These are phyloP conservation scores for Fusarium sp. DNA, from an alignment of 2,329 filamentous ascomycete genomes.

Conservation along the genomic window DNA sequence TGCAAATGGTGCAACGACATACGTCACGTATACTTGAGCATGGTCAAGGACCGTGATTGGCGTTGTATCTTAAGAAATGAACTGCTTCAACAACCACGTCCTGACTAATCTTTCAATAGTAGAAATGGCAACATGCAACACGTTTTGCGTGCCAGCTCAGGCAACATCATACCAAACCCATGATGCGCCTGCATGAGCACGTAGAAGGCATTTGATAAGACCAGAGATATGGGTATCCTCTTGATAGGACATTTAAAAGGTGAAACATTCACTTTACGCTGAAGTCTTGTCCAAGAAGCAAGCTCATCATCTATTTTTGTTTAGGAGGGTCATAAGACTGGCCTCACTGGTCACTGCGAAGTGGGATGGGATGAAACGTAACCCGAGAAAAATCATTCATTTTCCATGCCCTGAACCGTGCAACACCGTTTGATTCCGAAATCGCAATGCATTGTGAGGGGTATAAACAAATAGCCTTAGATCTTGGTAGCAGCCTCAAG, in stretches of 20 bases:
- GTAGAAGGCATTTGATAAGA: background rate
- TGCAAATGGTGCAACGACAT: background rate
- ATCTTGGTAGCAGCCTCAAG: constrained; percentile 97
- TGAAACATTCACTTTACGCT: constrained; percentile 9
- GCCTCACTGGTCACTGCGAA: constrained; percentile 44
- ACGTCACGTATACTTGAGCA: background rate
- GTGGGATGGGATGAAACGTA: constrained; percentile 44
- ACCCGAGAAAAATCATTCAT: constrained; percentile 53
- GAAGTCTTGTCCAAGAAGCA: constrained; percentile 39
- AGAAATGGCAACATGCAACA: background rate
- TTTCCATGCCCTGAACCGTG: constrained; percentile 55
- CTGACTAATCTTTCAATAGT: background rate
- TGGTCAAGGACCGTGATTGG: background rate
- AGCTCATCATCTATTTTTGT: constrained; percentile 51
- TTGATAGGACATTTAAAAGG: no score
- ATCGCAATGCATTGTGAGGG: constrained; percentile 52
- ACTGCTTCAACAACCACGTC: no score
- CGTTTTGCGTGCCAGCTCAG: background rate
- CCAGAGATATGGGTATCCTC: background rate
- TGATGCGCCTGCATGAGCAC: background rate
- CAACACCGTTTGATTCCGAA: constrained; percentile 52
- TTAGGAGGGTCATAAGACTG: constrained; percentile 41
- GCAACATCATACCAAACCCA: background rate
- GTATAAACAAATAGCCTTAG: constrained; percentile 65
- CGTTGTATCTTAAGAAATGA: background rate